Percentiles rank a stretch among this genome's conserved stretches.
These are phyloP conservation scores for Pyrus communis DNA, from an alignment of 306 rosid species.

Conservation along the genomic window DNA sequence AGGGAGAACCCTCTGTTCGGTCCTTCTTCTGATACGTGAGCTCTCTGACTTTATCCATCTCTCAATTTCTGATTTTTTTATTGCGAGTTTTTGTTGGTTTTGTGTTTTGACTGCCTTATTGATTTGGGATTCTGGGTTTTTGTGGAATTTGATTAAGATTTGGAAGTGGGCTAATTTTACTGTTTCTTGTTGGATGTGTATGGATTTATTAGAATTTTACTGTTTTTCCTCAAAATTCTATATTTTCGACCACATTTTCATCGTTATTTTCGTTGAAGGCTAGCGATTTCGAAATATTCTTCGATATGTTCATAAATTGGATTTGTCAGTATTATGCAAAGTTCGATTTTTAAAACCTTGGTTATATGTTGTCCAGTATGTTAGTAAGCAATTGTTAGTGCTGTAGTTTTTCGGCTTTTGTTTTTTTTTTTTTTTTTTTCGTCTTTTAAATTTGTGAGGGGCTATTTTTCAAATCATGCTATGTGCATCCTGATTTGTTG, in stretches of 20 bases:
- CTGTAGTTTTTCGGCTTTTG: neutral
- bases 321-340: no score
- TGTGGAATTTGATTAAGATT: neutral
- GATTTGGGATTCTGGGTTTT: neutral
- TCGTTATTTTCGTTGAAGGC: neutral
- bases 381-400: neutral
- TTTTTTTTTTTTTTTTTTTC: no score
- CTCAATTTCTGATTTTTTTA: neutral
- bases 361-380: neutral
- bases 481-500: neutral
- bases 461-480: neutral
- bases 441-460: neutral
- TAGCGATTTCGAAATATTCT: no score
- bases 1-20: constrained; percentile 49
- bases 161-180: neutral
- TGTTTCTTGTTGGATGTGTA: neutral
- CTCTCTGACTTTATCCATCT: neutral
- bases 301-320: neutral
- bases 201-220: neutral
- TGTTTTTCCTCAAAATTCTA: neutral
- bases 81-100: neutral
- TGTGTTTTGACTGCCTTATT: neutral
- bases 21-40: constrained; percentile 39
- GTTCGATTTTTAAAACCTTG: no score
- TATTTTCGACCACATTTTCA: neutral